Evolutionary conservation across 2,329 filamentous ascomycete genomes (phyloP).

Genomic region (Penicillium brevicompactum): DNA sequence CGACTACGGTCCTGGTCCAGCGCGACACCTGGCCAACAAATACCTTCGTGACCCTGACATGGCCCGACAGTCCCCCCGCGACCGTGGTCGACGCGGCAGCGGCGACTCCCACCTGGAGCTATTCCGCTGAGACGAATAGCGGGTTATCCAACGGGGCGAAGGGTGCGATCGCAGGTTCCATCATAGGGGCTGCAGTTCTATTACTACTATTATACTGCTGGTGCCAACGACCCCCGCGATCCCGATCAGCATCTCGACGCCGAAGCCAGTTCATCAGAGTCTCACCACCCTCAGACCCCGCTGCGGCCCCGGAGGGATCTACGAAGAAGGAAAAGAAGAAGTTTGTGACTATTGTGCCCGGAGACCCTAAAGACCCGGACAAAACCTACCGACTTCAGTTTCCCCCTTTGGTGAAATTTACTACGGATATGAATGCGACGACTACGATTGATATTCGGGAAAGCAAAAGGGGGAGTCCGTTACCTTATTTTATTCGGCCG

Average conservation of each 20-base stretch:
- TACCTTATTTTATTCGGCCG: background rate
- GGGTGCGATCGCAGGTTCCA: constrained; percentile 5
- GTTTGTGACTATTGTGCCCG: constrained; percentile 2
- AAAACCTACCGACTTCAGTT: background rate
- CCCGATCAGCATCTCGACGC: background rate
- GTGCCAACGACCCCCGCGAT: background rate
- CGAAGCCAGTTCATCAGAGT: background rate
- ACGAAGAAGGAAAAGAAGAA: background rate
- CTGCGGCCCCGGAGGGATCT: background rate
- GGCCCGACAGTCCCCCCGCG: background rate
- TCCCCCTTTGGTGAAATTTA: constrained; percentile 1
- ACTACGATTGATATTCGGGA: background rate
- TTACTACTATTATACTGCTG: constrained; percentile 3
- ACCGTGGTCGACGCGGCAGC: background rate
- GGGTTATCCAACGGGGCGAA: background rate
- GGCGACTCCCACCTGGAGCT: background rate
- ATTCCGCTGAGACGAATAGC: background rate
- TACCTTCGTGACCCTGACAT: background rate
- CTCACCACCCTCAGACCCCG: background rate
- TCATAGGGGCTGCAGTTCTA: background rate
- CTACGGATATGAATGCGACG: background rate
- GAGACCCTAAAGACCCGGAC: background rate
- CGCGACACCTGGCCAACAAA: background rate
- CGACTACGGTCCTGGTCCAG: no score
- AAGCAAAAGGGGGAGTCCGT: background rate